phyloP scores from a whole-genome alignment of 257 asterid species.

The Solanum clarkiae region DNA sequence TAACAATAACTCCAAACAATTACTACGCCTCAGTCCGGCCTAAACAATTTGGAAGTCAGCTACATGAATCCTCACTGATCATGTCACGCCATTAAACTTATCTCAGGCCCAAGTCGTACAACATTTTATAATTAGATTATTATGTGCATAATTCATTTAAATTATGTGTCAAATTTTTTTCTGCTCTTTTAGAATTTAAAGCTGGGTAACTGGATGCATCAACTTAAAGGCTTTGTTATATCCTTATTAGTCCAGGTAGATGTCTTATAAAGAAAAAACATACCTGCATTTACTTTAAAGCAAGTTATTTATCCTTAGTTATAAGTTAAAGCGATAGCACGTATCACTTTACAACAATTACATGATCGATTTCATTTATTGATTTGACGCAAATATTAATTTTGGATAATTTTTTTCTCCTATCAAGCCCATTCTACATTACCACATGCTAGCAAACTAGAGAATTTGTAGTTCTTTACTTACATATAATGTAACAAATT shows the following conservation, averaged over 20 bases:
- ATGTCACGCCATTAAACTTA: background rate
- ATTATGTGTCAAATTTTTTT: background rate
- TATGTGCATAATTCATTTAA: background rate
- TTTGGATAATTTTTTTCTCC: background rate
- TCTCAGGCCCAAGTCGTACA: background rate
- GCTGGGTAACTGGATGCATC: too few relatives aligned
- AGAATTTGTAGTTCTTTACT: background rate
- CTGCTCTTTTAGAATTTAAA: too few relatives aligned
- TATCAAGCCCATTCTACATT: background rate
- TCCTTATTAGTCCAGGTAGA: too few relatives aligned
- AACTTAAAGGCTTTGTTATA: too few relatives aligned
- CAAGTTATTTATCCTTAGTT: too few relatives aligned
- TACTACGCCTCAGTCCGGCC: background rate
- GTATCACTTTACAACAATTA: background rate
- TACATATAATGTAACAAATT: background rate
- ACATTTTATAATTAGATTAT: background rate
- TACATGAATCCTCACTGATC: background rate
- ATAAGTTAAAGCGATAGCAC: background rate
- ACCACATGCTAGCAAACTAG: background rate
- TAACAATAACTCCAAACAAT: background rate
- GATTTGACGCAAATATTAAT: background rate
- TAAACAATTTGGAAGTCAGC: background rate
- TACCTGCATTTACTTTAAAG: too few relatives aligned
- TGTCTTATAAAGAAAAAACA: too few relatives aligned
- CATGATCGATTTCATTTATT: background rate